Percentiles rank a stretch among this genome's conserved stretches.
phyloP scores from a whole-genome alignment of 768 basidiomycete genomes.

The Tephrocybe sp. region DNA sequence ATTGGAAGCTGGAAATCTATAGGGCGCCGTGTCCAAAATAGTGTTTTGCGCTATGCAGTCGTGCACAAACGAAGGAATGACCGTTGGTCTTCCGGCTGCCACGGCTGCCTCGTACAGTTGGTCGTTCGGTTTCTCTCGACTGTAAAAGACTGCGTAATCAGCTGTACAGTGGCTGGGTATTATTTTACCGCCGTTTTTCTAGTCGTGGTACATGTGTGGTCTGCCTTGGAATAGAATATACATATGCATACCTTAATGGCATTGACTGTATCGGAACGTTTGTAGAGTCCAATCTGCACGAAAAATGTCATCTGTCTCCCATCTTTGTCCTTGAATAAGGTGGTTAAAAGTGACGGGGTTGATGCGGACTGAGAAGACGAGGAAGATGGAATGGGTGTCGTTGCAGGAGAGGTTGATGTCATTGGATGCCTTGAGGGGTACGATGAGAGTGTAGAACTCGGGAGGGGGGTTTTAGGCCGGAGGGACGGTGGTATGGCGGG shows the following conservation, averaged over 20 bases:
- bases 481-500: constrained; percentile 17
- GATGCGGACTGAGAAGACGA: constrained; percentile 3
- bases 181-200: constrained; percentile 71
- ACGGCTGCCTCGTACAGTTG: constrained; percentile 37
- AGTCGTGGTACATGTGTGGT: constrained; percentile 3
- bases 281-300: constrained; percentile 65
- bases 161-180: constrained; percentile 50
- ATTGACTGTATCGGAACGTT: constrained; percentile 46
- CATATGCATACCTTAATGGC: constrained; percentile 56
- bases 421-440: constrained; percentile 5
- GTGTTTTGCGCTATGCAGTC: constrained; percentile 45
- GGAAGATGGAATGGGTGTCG: neutral
- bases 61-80: constrained; percentile 51
- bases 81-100: constrained; percentile 39
- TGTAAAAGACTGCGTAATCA: constrained; percentile 58
- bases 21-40: constrained; percentile 44
- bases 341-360: constrained; percentile 15
- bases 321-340: constrained; percentile 41
- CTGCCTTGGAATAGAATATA: neutral
- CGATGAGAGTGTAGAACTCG: constrained; percentile 12
- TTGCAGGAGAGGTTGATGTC: constrained; percentile 12
- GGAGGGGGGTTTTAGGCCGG: constrained; percentile 12
- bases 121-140: constrained; percentile 48
- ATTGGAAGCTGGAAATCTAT: constrained; percentile 34
- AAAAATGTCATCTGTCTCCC: constrained; percentile 54